Percentiles rank a stretch among this genome's conserved stretches.
These are phyloP conservation scores for Clarireedia paspali DNA, from an alignment of 2,329 filamentous ascomycete species.

Conservation along the genomic window DNA sequence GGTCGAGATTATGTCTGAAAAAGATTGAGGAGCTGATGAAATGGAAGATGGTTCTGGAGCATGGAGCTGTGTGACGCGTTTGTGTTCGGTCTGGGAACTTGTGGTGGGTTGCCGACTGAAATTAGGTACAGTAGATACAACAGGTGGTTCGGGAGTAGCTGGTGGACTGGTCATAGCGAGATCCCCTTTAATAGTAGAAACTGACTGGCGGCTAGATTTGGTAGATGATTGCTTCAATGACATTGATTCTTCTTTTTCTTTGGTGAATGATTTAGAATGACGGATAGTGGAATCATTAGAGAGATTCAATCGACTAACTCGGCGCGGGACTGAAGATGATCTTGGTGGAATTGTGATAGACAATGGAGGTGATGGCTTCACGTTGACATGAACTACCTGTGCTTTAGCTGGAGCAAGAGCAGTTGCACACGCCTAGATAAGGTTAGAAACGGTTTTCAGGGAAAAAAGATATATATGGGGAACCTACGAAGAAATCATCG, in stretches of 20 bases:
- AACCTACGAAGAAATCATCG: constrained; percentile 20
- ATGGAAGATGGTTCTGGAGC: background rate
- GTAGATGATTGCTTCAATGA: background rate
- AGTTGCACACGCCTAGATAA: constrained; percentile 19
- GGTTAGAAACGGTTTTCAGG: background rate
- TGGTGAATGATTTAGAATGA: background rate
- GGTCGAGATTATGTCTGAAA: constrained; percentile 12
- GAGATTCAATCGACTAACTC: background rate
- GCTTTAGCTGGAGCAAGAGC: constrained; percentile 19
- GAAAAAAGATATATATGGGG: background rate
- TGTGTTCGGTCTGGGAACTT: background rate
- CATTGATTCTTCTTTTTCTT: background rate
- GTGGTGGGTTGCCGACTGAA: background rate
- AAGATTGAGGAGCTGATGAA: background rate
- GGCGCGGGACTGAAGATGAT: constrained; percentile 13
- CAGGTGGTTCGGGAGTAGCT: background rate
- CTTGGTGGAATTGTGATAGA: constrained; percentile 15
- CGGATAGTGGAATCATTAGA: background rate
- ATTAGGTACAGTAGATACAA: background rate
- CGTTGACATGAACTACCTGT: constrained; percentile 20
- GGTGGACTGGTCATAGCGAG: constrained; percentile 4
- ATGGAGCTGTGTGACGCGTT: background rate
- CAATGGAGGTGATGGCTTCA: constrained; percentile 2
- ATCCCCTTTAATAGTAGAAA: background rate
- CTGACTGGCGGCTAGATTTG: background rate